Evolutionary conservation across 208 protist genomes (phyloP).

Genomic region (Acanthamoeba sp.): DNA sequence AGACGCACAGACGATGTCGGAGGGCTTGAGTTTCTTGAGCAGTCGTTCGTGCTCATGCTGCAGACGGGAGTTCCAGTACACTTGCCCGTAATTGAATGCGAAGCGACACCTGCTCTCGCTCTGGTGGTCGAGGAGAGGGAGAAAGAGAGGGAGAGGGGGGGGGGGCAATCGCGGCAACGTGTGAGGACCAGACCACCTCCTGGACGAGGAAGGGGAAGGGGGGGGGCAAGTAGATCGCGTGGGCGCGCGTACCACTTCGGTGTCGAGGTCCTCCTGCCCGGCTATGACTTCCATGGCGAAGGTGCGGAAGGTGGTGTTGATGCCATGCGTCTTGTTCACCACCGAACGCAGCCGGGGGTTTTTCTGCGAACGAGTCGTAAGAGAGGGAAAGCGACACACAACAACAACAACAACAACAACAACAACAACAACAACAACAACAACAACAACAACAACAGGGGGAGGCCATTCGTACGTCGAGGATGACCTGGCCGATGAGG

Average conservation of each 20-base stretch:
- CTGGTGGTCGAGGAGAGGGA: too few species aligned
- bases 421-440: too few species aligned
- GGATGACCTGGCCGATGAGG: constrained; percentile 96
- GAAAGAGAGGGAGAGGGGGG: not conserved
- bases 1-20: constrained; percentile 85
- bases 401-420: too few species aligned
- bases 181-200: not conserved
- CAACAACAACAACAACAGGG: not conserved
- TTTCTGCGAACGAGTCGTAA: constrained; percentile 85
- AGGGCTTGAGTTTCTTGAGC: constrained; percentile 88
- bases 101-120: constrained; percentile 95
- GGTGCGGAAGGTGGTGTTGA: constrained; percentile 96
- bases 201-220: constrained; percentile 6
- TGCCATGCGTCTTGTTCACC: constrained; percentile 97
- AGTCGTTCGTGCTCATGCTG: constrained; percentile 95
- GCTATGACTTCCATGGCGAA: constrained; percentile 98
- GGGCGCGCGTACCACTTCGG: constrained; percentile 81
- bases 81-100: constrained; percentile 96
- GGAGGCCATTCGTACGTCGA: constrained; percentile 89
- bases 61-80: constrained; percentile 99
- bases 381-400: too few species aligned
- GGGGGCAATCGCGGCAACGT: not conserved
- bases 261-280: constrained; percentile 87
- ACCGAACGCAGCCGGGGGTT: constrained; percentile 95
- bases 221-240: too few species aligned